A percentile compares a stretch with the other conserved stretches of the same genome.
phyloP scores from a whole-genome alignment of 768 basidiomycete genomes.

The Pilatotrama ljubarskyi region DNA sequence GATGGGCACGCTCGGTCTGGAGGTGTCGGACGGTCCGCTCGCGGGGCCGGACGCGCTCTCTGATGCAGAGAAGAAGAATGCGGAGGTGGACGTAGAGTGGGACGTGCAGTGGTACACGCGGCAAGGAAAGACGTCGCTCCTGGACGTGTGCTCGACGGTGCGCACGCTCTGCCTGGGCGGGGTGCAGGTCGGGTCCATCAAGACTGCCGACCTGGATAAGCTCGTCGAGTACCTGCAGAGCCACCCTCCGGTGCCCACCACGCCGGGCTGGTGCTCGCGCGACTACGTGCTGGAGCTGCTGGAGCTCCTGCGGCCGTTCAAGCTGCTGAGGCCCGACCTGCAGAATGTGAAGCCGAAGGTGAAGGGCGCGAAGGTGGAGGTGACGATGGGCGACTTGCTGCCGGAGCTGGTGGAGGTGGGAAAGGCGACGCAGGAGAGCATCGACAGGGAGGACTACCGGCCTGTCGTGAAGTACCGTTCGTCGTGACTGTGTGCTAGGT shows the following conservation, averaged over 20 bases:
- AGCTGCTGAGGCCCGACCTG: constrained; percentile 15
- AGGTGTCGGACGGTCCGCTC: not conserved
- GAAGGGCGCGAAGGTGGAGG: constrained; percentile 5
- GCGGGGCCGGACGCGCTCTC: not conserved
- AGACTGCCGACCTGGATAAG: constrained; percentile 16
- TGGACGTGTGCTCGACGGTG: constrained; percentile 17
- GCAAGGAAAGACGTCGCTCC: constrained; percentile 7
- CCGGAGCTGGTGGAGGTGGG: constrained; percentile 18
- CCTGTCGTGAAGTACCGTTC: constrained; percentile 16
- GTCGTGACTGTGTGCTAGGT: not conserved
- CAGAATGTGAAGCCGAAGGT: constrained; percentile 2
- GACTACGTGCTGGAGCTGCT: constrained; percentile 23
- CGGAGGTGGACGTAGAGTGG: not conserved
- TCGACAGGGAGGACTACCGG: constrained; percentile 16
- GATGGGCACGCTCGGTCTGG: not conserved
- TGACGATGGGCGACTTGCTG: constrained; percentile 9
- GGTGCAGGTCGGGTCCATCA: constrained; percentile 20
- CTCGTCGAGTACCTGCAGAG: constrained; percentile 18
- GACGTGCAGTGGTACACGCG: constrained; percentile 19
- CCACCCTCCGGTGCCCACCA: constrained; percentile 16
- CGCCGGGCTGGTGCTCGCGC: constrained; percentile 16
- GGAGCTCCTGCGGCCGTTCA: constrained; percentile 20
- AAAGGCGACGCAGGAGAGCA: constrained; percentile 20
- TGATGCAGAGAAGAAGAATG: not conserved
- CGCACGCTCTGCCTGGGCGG: constrained; percentile 21